A percentile compares a stretch with the other conserved stretches of the same genome.
phyloP scores from a whole-genome alignment of 2,329 filamentous ascomycete genomes.

The Colletotrichum plurivorum region DNA sequence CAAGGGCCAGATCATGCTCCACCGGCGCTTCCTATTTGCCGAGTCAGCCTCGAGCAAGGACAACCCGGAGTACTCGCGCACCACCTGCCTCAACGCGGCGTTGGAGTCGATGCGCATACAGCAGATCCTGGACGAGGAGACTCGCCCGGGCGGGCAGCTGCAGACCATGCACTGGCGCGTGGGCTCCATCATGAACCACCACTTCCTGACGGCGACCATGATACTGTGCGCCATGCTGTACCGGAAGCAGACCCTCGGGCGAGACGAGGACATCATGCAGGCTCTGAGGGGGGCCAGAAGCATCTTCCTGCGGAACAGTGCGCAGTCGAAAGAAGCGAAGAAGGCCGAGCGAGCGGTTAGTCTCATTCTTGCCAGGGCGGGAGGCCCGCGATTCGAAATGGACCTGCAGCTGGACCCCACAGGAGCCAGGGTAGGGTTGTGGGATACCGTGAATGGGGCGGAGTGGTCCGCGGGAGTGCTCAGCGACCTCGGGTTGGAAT shows the following conservation, averaged over 20 bases:
- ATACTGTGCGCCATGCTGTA: slow-evolving; percentile 38
- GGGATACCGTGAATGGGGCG: no score
- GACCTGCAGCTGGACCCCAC: background rate
- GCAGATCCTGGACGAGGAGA: slow-evolving; percentile 44
- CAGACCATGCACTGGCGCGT: slow-evolving; percentile 37
- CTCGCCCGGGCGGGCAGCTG: slow-evolving; percentile 42
- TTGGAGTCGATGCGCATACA: slow-evolving; percentile 45
- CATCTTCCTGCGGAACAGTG: slow-evolving; percentile 9
- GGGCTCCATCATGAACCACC: slow-evolving; percentile 40
- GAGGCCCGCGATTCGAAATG: slow-evolving; percentile 19
- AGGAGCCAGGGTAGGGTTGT: no score
- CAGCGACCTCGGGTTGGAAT: no score
- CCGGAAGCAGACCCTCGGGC: background rate
- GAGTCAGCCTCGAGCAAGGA: background rate
- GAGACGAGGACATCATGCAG: slow-evolving; percentile 1
- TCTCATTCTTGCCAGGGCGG: slow-evolving; percentile 25
- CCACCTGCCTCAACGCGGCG: slow-evolving; percentile 43
- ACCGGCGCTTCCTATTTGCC: slow-evolving; percentile 45
- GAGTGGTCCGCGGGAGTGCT: no score
- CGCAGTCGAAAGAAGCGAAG: background rate
- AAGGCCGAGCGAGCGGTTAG: slow-evolving; percentile 18
- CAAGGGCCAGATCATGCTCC: slow-evolving; percentile 49
- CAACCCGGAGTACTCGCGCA: slow-evolving; percentile 45
- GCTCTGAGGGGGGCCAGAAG: background rate
- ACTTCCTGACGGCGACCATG: slow-evolving; percentile 46